Base-by-base conservation (phyloP, 108 stramenopile species). In the Stephanodiscus minutulus region DNA sequence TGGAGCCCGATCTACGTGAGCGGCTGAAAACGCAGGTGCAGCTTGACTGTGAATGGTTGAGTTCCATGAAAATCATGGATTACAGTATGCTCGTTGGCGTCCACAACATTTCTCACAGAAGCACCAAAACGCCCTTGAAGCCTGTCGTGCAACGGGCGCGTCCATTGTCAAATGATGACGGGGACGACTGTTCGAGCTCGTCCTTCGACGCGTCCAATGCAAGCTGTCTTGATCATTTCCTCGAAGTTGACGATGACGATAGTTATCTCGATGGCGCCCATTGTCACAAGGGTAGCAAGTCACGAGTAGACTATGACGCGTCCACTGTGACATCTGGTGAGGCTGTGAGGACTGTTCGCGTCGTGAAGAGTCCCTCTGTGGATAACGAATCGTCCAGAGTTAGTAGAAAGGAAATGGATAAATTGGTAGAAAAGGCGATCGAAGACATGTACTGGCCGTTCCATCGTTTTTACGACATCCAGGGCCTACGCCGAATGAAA, bases 81-180 rank as follows among this genome's bases (percentile, higher is more conserved):
- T 98, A 98, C 66, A 94, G 92, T 18, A 87, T 98, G 82, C 67
- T 98, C 50, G 82, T 98, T 63, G 97, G 97, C 22, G 74, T 95
- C 28, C 96, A 96, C 74, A 82, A 96, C 66, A 91, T 90, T 53
- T 77, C 87, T 13, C 80, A 74, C 25, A 77, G 61, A 84, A 60
- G 4, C 21, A 60, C 59, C n/a, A 60, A 60, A 37, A 5, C 20
- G 21, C 28, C 36, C 8, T 49, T 49, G 6, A 48, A 64, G 64
- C 24, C 64, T 48, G 33, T 20, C 36, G 11, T n/a, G 27, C 64
- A 20, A 35, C 58, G 31, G 10, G 36, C 39, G 22, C 54, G 47
- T 28, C 13, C 46, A 8, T 4, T 21, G 1, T 22, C 33, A 2
- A 43, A n/a, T 29, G 79, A 71, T 41, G 74, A 70, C 13, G 64